Evolutionary conservation across 2,329 filamentous ascomycete genomes (phyloP), one percentile per base, ranked within the genome.

Genomic region (Rachicladosporium sp.): DNA sequence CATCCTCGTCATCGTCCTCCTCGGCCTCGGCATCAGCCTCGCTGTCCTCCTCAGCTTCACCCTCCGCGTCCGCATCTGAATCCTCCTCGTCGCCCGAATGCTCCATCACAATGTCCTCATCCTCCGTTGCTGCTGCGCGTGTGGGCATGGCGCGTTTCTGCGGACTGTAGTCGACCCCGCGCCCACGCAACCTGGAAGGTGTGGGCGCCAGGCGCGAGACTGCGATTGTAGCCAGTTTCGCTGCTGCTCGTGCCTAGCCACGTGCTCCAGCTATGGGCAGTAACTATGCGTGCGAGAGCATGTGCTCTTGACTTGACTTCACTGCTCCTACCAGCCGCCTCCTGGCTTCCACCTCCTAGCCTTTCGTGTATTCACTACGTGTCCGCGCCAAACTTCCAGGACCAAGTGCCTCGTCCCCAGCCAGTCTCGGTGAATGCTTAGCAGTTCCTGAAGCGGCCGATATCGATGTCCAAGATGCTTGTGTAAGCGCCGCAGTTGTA

Each of bases 41-140:
- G 13, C 50, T 61, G 44, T 66, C 63, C 21, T 67, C 66, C 29
- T 49, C 56, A 38, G 57, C 61, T 44, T 70, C 70, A 41, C 63
- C 67, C 42, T 64, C 64, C n/a, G 55, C 42, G 31, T 48, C 44
- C 8, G 43, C 36, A 21, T 42, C 40, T 31, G 23, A 32, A 41
- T 57, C 46, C 35, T 47, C 60, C 9, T 57, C 58, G 45, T 65
- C 61, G 10, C 56, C 15, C 15, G 15, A 19, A 19, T 19, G 3
- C 15, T 19, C 15, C 15, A 19, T 52, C 12, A 48, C 61, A 15
- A 47, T 49, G 33, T 53, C 46, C 29, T 44, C 41, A 10, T 51
- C 50, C 38, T 44, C 39, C 38, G 50, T 45, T 40, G 60, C 60
- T 46, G 62, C 55, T 38, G 57, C 55, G 47, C 41, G 36, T 27